These are phyloP conservation scores for Podospora sp. DNA, from an alignment of 495 filamentous ascomycete genomes.

Conservation along the genomic window DNA sequence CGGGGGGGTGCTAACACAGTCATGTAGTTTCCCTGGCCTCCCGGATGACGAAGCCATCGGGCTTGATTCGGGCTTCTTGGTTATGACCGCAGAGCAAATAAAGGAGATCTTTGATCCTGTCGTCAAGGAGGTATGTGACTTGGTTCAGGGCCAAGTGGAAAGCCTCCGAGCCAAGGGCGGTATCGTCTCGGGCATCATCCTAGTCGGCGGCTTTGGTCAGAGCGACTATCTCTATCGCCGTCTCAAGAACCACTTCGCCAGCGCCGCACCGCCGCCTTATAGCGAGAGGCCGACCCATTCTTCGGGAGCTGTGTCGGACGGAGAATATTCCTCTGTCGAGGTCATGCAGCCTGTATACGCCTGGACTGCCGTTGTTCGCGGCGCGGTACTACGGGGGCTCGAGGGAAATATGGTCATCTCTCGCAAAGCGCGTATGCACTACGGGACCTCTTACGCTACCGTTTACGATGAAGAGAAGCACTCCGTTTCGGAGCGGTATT, in stretches of 20 bases:
- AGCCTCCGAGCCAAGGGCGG: constrained; percentile 62
- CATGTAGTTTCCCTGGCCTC: constrained; percentile 63
- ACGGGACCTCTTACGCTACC: constrained; percentile 77
- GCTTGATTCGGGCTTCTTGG: constrained; percentile 65
- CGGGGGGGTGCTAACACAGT: neutral
- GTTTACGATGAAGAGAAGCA: constrained; percentile 73
- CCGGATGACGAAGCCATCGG: constrained; percentile 66
- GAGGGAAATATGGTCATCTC: constrained; percentile 73
- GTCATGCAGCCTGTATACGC: constrained; percentile 78
- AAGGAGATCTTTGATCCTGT: constrained; percentile 69
- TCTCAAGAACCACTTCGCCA: constrained; percentile 66
- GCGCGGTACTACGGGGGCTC: constrained; percentile 66
- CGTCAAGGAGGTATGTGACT: constrained; percentile 60
- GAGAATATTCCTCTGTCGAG: constrained; percentile 56
- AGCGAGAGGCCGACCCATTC: constrained; percentile 63
- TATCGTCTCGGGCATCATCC: constrained; percentile 65
- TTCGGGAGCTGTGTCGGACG: constrained; percentile 41
- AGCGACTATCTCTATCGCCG: constrained; percentile 68
- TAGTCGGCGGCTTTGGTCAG: constrained; percentile 72
- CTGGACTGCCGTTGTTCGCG: constrained; percentile 75
- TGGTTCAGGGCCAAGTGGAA: constrained; percentile 64
- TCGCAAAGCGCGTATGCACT: constrained; percentile 68
- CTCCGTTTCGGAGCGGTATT: constrained; percentile 67
- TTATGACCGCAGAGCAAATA: constrained; percentile 61
- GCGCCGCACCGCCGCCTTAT: constrained; percentile 65